Percentiles rank a stretch among this genome's conserved stretches.
phyloP scores from a whole-genome alignment of 1,284 basidiomycete species.

The Waitea zeae region DNA sequence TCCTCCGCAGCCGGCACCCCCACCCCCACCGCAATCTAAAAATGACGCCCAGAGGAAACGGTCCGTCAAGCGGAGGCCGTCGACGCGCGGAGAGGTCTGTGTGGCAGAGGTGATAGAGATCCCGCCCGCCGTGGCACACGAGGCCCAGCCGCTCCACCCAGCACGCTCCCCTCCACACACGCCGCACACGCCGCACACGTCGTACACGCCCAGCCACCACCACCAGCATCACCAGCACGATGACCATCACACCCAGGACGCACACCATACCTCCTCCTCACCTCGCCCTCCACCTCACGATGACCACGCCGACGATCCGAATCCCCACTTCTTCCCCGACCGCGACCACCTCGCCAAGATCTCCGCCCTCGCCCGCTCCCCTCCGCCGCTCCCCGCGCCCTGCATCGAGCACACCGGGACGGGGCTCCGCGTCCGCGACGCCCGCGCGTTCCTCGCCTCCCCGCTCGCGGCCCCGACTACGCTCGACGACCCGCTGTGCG shows the following conservation, averaged over 20 bases:
- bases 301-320: neutral
- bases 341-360: neutral
- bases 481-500: conserved; percentile 41
- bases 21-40: no score
- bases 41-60: no score
- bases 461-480: conserved; percentile 44
- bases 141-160: no score
- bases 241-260: neutral
- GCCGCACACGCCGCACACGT: no score
- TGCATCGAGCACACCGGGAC: conserved; percentile 61
- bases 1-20: no score
- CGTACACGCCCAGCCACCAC: no score
- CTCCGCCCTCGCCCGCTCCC: neutral
- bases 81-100: no score
- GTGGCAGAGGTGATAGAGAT: no score
- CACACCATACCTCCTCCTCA: neutral
- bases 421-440: conserved; percentile 52
- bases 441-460: conserved; percentile 37
- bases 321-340: neutral
- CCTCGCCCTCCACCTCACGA: neutral
- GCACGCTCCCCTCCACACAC: no score
- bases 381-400: conserved; percentile 16
- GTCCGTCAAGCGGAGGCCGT: no score
- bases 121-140: no score
- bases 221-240: no score